phyloP scores from a whole-genome alignment of 148 eudicot species.

The Rhododendron griersonianum region DNA sequence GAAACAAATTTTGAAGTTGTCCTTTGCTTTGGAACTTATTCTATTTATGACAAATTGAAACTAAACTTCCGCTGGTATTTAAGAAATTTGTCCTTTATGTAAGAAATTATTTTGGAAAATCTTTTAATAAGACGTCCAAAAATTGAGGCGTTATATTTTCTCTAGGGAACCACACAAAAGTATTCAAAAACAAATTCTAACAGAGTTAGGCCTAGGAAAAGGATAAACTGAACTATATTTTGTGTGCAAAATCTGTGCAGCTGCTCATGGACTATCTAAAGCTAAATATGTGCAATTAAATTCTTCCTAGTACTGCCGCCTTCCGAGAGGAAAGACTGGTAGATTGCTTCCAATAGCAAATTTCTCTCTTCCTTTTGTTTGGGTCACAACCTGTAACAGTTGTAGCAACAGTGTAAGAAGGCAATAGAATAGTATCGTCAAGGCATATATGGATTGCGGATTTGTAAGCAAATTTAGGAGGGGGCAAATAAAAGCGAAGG shows the following conservation, averaged over 20 bases:
- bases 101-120: too few relatives aligned
- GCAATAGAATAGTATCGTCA: background rate
- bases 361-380: conserved; percentile 6
- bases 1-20: too few relatives aligned
- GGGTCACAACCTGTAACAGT: conserved; percentile 28
- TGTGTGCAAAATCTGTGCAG: background rate
- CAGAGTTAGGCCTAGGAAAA: background rate
- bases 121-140: too few relatives aligned
- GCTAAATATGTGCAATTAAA: background rate
- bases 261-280: background rate
- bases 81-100: too few relatives aligned
- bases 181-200: background rate
- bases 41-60: too few relatives aligned
- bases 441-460: background rate
- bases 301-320: conserved; percentile 12
- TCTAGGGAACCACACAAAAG: background rate
- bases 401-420: background rate
- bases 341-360: conserved; percentile 30
- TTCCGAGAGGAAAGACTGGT: conserved; percentile 19
- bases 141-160: too few relatives aligned
- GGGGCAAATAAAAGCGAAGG: background rate
- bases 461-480: background rate
- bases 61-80: too few relatives aligned
- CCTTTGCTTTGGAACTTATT: too few relatives aligned
- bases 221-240: background rate